These are phyloP conservation scores for Lithocarpus polystachyus DNA, from an alignment of 306 rosid species.

Conservation along the genomic window DNA sequence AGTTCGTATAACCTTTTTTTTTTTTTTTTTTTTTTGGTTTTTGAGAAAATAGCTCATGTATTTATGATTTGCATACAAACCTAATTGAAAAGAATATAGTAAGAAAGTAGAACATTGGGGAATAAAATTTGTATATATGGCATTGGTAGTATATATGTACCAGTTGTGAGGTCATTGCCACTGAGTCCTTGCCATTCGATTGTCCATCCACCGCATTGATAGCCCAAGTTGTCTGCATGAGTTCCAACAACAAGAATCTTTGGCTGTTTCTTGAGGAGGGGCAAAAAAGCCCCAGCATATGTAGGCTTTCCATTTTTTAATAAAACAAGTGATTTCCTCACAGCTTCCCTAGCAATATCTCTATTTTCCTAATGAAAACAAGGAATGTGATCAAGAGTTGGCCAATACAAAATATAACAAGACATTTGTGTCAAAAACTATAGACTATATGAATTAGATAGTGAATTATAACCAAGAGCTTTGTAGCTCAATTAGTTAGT, in stretches of 20 bases:
- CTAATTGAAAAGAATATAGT: no score
- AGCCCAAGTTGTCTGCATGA: constrained; percentile 6
- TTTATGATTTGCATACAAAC: no score
- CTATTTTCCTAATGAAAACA: background rate
- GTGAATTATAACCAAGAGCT: no score
- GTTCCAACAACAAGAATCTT: constrained; percentile 4
- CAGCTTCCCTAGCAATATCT: background rate
- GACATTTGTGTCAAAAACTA: no score
- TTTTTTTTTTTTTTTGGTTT: no score
- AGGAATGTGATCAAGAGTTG: background rate
- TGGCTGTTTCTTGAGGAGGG: background rate
- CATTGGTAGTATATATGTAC: background rate
- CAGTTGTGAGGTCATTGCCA: background rate
- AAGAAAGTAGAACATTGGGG: no score
- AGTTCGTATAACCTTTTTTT: background rate
- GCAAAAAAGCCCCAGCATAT: background rate
- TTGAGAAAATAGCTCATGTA: no score
- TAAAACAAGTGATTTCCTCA: constrained; percentile 3
- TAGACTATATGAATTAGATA: no score
- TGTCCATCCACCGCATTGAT: constrained; percentile 3
- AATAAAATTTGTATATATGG: background rate
- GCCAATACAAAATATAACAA: no score
- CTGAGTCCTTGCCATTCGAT: constrained; percentile 3
- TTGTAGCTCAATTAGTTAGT: no score
- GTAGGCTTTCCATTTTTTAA: background rate